Percentiles rank a stretch among this genome's conserved stretches.
These are phyloP conservation scores for Leonotis leonurus DNA, from an alignment of 257 asterid genomes.

Conservation along the genomic window DNA sequence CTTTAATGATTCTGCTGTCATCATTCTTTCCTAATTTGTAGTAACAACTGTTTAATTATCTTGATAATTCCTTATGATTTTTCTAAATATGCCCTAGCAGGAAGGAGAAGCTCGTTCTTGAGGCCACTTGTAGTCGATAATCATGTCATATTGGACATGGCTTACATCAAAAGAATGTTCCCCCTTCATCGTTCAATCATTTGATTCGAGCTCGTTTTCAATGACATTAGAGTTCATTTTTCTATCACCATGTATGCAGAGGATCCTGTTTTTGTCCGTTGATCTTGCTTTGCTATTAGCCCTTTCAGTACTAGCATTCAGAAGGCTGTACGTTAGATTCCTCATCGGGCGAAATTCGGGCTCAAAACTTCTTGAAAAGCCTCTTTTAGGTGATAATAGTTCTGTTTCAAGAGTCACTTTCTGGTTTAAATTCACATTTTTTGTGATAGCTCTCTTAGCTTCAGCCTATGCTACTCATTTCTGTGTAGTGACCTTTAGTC, in stretches of 20 bases:
- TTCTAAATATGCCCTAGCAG: no score
- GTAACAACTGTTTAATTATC: neutral
- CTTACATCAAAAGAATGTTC: slow-evolving; percentile 41
- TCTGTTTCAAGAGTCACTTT: slow-evolving; percentile 18
- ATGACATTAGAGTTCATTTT: slow-evolving; percentile 27
- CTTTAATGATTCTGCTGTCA: neutral
- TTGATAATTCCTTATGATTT: neutral
- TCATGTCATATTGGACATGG: slow-evolving; percentile 36
- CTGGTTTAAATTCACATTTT: slow-evolving; percentile 32
- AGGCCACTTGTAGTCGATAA: neutral
- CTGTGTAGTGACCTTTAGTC: slow-evolving; percentile 22
- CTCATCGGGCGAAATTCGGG: slow-evolving; percentile 2
- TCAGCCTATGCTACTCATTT: slow-evolving; percentile 20
- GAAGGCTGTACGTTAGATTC: slow-evolving; percentile 26
- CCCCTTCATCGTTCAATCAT: slow-evolving; percentile 24
- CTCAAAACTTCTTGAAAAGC: slow-evolving; percentile 20
- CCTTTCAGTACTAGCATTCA: slow-evolving; percentile 17
- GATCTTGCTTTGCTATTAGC: slow-evolving; percentile 31
- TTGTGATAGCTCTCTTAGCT: slow-evolving; percentile 36
- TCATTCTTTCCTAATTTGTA: neutral
- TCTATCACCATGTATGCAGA: slow-evolving; percentile 52
- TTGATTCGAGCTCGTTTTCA: slow-evolving; percentile 16
- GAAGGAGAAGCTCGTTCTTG: slow-evolving; percentile 7
- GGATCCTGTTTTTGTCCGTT: slow-evolving; percentile 33
- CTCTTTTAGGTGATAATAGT: slow-evolving; percentile 34